Evolutionary conservation across 2,329 filamentous ascomycete genomes (phyloP), one percentile per base, ranked within the genome.

Genomic region (Didymella glomerata): DNA sequence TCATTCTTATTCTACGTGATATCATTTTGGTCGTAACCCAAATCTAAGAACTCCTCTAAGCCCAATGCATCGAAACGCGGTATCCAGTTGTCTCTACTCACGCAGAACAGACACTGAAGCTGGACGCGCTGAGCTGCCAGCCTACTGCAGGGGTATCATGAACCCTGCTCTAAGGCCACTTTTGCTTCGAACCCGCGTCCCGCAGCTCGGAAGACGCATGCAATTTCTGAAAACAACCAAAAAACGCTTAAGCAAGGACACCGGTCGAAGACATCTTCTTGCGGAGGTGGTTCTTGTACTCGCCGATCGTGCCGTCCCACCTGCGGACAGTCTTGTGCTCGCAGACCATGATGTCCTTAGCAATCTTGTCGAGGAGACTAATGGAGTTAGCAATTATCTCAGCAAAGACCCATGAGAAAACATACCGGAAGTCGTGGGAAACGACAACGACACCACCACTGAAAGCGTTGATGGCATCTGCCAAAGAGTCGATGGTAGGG

Each of bases 331-430:
- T 93, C 86, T 93, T 93, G 88, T 99, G 93, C 83, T 99, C 95
- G 81, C 96, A 99, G 56, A 99, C 95, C 82, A 99, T 88, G 80
- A 99, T 99, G 80, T 99, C 92, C 86, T 99, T 99, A 71, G 95
- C 95, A 79, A 99, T 98, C 86, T 97, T 97, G 87, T 99, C 95
- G 67, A 99, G 88, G 74, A 99, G 85, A 85, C 94, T 96, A 70
- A 36, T 48, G 32, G 48, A n/a, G 68, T 83, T 72, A 82, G 80
- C 61, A 42, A 48, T n/a, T 46, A 18, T 42, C 46, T 16, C 34
- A 8, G n/a, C 10, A 40, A 9, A 14, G n/a, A 25, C 3, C 20
- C 25, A 16, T 6, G 25, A 10, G 32, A 6, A 3, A 49, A 73
- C 88, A 78, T 87, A 96, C 93, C 93, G 90, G 87, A 99, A 99